These are phyloP conservation scores for Carex arenaria DNA, from an alignment of 202 grass and related monocot species.

Conservation along the genomic window DNA sequence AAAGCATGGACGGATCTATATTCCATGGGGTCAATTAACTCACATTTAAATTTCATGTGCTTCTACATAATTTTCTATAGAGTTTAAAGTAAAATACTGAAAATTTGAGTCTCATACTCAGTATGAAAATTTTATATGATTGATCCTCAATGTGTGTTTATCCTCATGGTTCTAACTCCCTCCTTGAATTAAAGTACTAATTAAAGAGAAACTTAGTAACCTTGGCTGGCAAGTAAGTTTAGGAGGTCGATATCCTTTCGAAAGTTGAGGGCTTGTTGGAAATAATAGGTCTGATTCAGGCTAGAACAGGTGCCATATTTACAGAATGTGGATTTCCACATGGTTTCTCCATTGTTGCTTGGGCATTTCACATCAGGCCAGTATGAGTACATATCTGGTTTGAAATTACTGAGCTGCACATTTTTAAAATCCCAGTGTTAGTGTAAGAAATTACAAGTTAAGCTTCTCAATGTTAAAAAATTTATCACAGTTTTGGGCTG, in stretches of 20 bases:
- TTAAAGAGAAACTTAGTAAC: not conserved
- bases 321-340: conserved; percentile 15
- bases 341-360: not conserved
- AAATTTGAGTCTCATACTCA: too few relatives aligned
- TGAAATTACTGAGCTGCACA: conserved; percentile 15
- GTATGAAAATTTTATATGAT: too few relatives aligned
- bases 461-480: not conserved
- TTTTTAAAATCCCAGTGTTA: not conserved
- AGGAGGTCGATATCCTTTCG: conserved; percentile 13
- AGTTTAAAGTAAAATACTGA: too few relatives aligned
- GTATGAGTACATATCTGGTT: conserved; percentile 23
- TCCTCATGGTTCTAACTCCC: too few relatives aligned
- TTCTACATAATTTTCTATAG: too few relatives aligned
- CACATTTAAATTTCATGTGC: too few relatives aligned
- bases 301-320: conserved; percentile 21
- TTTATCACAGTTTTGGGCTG: not conserved
- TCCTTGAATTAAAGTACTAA: not conserved
- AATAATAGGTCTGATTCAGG: conserved; percentile 9
- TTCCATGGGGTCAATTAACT: too few relatives aligned
- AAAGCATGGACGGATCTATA: not conserved
- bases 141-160: too few relatives aligned
- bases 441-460: not conserved
- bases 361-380: conserved; percentile 27
- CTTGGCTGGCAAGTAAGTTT: not conserved
- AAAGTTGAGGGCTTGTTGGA: not conserved